Evolutionary conservation across 805 yeast genomes (phyloP), one percentile per base, ranked within the genome.

Genomic region (Yarrowia yakushimensis): DNA sequence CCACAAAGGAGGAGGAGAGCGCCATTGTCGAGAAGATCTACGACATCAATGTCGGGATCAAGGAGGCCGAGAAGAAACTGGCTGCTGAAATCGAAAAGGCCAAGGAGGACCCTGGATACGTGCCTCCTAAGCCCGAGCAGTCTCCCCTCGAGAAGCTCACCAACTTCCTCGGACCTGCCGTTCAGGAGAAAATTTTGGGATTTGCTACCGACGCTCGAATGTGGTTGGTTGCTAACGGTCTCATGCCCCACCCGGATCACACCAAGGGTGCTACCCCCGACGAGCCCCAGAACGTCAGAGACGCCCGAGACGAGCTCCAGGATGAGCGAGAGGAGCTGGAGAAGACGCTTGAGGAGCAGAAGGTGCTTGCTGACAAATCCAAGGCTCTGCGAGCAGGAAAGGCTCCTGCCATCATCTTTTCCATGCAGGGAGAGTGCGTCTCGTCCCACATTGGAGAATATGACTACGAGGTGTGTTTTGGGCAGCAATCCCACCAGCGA

Each of bases 361-460:
- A 43, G 17, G 43, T 62, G 36, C 23, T 55, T 11, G 48, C 31
- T 10, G 61, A 37, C 37, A 39, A 55, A n/a, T 41, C 48, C 36
- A 39, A 39, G 61, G 48, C 46, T 6, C 60, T 60, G 5, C 59
- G 66, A 11, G 52, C 72, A 33, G 67, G 78, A 68, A 96, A 96
- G 1, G 85, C 84, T 0, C 76, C 81, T 28, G 90, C 85, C 65
- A 81, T 88, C 12, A 76, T 88, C 33, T 75, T 90, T 60, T 84
- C 91, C 0, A 74, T 84, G 42, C 73, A 77, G 55, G 80, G 79
- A 27, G 70, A 72, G 25, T 81, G 86, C 71, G 76, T 85, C 15
- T 69, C 72, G 46, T 74, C 76, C 30, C 76, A 76, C n/a, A 69
- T 85, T 28, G 92, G 92, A 7, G 94, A 84, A 31, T 90, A 88